Conservation (phyloP, 1,284 basidiomycete genomes). For the Cryptococcus hybrid region DNA sequence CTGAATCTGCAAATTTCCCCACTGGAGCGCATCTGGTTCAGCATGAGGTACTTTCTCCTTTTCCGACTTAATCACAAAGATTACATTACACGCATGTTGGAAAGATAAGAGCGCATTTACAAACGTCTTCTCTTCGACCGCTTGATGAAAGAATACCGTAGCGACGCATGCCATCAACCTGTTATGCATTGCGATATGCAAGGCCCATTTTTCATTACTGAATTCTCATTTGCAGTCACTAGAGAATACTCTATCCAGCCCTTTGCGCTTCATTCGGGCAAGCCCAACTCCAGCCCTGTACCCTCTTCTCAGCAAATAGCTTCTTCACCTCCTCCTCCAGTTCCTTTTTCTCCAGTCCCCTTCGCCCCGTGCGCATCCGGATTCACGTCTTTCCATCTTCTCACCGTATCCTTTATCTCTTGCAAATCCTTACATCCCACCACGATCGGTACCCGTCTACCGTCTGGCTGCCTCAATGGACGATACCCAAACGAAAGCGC, state of each 20-base stretch:
- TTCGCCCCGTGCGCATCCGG: conserved; percentile 40
- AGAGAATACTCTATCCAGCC: neutral
- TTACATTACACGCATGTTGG: too few species aligned
- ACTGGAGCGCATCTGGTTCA: too few species aligned
- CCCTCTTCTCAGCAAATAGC: conserved; percentile 57
- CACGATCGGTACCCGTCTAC: conserved; percentile 61
- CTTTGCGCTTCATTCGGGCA: conserved; percentile 23
- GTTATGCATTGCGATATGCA: too few species aligned
- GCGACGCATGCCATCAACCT: too few species aligned
- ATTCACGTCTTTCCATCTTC: conserved; percentile 63
- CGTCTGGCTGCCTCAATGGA: conserved; percentile 42
- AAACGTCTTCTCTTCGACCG: too few species aligned
- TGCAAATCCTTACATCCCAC: conserved; percentile 66
- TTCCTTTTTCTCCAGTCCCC: conserved; percentile 57
- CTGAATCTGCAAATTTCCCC: too few species aligned
- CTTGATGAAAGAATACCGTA: too few species aligned
- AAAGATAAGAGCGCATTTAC: too few species aligned
- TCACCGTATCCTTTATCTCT: conserved; percentile 72
- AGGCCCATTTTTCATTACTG: too few species aligned
- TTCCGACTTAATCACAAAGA: too few species aligned
- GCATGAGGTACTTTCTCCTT: too few species aligned
- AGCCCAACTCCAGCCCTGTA: conserved; percentile 54
- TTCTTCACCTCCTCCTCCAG: conserved; percentile 56
- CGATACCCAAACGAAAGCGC: conserved; percentile 72
- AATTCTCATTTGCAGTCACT: too few species aligned